Evolutionary conservation across 2,329 filamentous ascomycete genomes (phyloP).

Genomic region (Colletotrichum scovillei): DNA sequence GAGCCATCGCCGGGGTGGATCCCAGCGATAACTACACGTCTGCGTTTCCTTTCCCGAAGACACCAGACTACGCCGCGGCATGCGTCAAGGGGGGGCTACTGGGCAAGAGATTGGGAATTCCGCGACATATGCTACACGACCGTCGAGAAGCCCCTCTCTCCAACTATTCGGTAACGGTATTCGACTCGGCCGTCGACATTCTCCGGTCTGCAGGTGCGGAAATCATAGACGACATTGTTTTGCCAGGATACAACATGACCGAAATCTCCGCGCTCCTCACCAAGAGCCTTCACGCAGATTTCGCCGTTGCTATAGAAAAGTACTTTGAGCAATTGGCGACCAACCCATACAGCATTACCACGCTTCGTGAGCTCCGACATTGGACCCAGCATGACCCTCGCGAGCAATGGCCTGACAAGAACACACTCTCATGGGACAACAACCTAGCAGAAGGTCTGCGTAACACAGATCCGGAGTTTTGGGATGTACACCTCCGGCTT

Average conservation of each 20-base stretch:
- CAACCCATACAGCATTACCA: conserved; percentile 68
- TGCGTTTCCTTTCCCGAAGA: conserved; percentile 60
- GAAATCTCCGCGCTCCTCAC: conserved; percentile 55
- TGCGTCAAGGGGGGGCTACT: conserved; percentile 63
- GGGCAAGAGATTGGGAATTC: conserved; percentile 73
- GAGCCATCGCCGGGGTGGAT: conserved; percentile 72
- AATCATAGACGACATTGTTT: conserved; percentile 67
- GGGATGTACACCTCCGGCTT: conserved; percentile 65
- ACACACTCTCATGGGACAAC: conserved; percentile 68
- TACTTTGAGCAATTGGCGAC: conserved; percentile 66
- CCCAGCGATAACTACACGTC: conserved; percentile 72
- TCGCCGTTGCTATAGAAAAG: conserved; percentile 61
- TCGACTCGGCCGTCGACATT: conserved; percentile 63
- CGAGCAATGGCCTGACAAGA: conserved; percentile 68
- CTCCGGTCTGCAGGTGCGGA: conserved; percentile 67
- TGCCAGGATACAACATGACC: conserved; percentile 52
- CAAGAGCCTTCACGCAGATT: conserved; percentile 65
- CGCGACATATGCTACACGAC: conserved; percentile 61
- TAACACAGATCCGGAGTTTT: conserved; percentile 67
- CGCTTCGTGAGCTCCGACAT: conserved; percentile 59
- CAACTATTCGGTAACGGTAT: conserved; percentile 54
- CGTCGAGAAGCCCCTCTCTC: neutral
- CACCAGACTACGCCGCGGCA: conserved; percentile 71
- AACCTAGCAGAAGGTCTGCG: conserved; percentile 62
- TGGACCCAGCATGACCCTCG: conserved; percentile 64